Conservation (phyloP, 2,329 filamentous ascomycete genomes). For the Apiospora kogelbergensis region DNA sequence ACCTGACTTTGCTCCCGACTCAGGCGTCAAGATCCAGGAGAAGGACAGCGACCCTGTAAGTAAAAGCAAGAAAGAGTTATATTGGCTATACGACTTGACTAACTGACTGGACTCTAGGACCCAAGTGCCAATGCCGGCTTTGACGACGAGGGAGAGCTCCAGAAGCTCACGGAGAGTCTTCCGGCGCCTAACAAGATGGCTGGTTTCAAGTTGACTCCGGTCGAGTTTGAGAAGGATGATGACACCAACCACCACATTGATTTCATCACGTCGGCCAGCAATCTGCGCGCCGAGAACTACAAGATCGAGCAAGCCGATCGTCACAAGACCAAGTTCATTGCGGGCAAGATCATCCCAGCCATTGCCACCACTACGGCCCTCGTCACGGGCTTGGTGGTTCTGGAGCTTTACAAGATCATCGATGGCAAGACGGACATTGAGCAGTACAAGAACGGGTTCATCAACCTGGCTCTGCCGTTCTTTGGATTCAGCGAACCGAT, state of each 20-base stretch:
- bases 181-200: slow-evolving; percentile 78
- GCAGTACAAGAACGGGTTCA: slow-evolving; percentile 98
- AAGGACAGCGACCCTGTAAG: slow-evolving; percentile 86
- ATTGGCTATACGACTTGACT: background rate
- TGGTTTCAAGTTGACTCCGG: slow-evolving; percentile 85
- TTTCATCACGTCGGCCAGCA: slow-evolving; percentile 97
- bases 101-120: slow-evolving; percentile 49
- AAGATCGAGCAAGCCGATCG: slow-evolving; percentile 90
- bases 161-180: slow-evolving; percentile 69
- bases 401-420: slow-evolving; percentile 95
- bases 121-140: slow-evolving; percentile 70
- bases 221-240: slow-evolving; percentile 98
- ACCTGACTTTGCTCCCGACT: slow-evolving; percentile 88
- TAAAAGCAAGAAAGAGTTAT: slow-evolving; percentile 14
- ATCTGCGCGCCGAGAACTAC: slow-evolving; percentile 96
- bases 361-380: slow-evolving; percentile 97
- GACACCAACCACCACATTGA: slow-evolving; percentile 98
- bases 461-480: slow-evolving; percentile 95
- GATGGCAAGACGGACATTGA: slow-evolving; percentile 96
- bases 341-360: slow-evolving; percentile 97
- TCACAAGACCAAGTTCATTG: slow-evolving; percentile 99
- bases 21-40: slow-evolving; percentile 93
- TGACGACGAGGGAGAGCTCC: slow-evolving; percentile 75
- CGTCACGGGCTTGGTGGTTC: slow-evolving; percentile 87
- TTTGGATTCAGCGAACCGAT: slow-evolving; percentile 99